Conservation (phyloP, 2,329 filamentous ascomycete species). For the Aspergillus sclerotialis region DNA sequence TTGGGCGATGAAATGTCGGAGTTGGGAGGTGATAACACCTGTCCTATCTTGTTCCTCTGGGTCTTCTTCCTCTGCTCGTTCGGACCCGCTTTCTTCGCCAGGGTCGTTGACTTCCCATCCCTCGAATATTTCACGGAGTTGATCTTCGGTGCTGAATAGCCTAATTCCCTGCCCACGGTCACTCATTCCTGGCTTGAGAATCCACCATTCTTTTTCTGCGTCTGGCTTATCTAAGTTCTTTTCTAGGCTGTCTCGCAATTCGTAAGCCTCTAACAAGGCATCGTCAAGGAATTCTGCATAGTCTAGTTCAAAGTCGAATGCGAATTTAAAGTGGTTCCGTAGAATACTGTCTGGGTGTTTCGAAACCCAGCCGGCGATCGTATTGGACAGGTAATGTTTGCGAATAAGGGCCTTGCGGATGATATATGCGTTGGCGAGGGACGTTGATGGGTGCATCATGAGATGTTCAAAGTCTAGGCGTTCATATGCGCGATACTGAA, state of each 20-base stretch:
- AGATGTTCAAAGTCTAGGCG: conserved; percentile 75
- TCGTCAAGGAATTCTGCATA: conserved; percentile 97
- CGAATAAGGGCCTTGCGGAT: conserved; percentile 94
- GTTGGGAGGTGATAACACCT: conserved; percentile 74
- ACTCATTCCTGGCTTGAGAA: conserved; percentile 95
- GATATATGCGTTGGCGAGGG: conserved; percentile 80
- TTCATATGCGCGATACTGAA: conserved; percentile 86
- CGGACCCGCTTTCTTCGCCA: conserved; percentile 40
- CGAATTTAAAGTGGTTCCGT: conserved; percentile 63
- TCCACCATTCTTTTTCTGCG: conserved; percentile 77
- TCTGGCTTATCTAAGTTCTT: conserved; percentile 62
- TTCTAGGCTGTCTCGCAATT: conserved; percentile 70
- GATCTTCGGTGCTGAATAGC: conserved; percentile 76
- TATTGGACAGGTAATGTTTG: conserved; percentile 86
- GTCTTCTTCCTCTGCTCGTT: conserved; percentile 33
- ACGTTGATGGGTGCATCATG: conserved; percentile 53
- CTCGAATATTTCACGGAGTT: conserved; percentile 83
- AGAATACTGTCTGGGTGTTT: conserved; percentile 73
- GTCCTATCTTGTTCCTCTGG: conserved; percentile 22
- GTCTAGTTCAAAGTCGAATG: conserved; percentile 86
- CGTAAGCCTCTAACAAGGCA: conserved; percentile 81
- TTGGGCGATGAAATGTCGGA: conserved; percentile 93
- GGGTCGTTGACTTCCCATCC: conserved; percentile 70
- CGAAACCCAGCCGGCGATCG: conserved; percentile 74
- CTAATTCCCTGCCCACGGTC: conserved; percentile 90